Percentiles rank a stretch among this genome's conserved stretches.
phyloP scores from a whole-genome alignment of 1,284 basidiomycete species.

The Ustilago curta region DNA sequence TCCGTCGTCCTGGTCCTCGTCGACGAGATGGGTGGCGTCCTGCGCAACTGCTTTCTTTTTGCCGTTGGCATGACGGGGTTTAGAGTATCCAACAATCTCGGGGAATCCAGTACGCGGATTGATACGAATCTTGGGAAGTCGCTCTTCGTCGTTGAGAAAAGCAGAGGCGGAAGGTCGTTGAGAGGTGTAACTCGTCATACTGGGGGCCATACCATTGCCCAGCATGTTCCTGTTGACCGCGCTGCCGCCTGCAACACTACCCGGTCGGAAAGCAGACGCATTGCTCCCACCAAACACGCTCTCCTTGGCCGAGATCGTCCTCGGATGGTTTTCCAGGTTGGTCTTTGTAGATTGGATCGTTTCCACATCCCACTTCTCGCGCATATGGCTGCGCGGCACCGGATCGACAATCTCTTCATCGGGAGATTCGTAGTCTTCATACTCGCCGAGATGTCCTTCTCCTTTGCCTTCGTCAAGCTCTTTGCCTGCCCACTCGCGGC shows the following conservation, averaged over 20 bases:
- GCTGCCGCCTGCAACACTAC: slow-evolving; percentile 22
- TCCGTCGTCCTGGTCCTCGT: slow-evolving; percentile 30
- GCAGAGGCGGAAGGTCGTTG: slow-evolving; percentile 38
- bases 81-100: slow-evolving; percentile 60
- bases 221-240: slow-evolving; percentile 26
- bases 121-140: slow-evolving; percentile 59
- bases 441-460: slow-evolving; percentile 75
- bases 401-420: slow-evolving; percentile 67
- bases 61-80: slow-evolving; percentile 22
- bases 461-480: slow-evolving; percentile 70
- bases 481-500: slow-evolving; percentile 45
- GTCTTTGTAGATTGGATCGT: slow-evolving; percentile 66
- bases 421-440: slow-evolving; percentile 82
- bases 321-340: slow-evolving; percentile 67
- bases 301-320: slow-evolving; percentile 57
- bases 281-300: slow-evolving; percentile 53
- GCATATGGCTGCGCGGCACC: slow-evolving; percentile 39
- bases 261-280: slow-evolving; percentile 34
- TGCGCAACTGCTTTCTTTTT: slow-evolving; percentile 18
- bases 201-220: slow-evolving; percentile 42
- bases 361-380: slow-evolving; percentile 68
- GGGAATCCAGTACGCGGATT: slow-evolving; percentile 65
- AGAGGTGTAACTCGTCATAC: slow-evolving; percentile 40
- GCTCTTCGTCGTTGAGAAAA: slow-evolving; percentile 41
- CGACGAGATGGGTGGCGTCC: slow-evolving; percentile 5